phyloP scores from a whole-genome alignment of 116 monocot species.

The Iris pallida region DNA sequence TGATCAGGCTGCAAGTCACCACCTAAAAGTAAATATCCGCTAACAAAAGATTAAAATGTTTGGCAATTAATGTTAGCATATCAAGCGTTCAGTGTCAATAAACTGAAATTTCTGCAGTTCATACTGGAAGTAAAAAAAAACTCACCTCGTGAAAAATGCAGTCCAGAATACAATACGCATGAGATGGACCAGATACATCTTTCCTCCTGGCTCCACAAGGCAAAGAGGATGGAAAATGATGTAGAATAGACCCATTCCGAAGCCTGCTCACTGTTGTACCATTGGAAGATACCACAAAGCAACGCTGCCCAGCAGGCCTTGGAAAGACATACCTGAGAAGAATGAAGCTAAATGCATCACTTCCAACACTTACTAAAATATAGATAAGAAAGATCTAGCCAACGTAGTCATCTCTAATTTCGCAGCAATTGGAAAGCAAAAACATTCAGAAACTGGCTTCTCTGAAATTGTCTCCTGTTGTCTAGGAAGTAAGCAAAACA shows the following conservation, averaged over 20 bases:
- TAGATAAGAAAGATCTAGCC: no score
- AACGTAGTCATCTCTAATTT: no score
- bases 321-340: slow-evolving; percentile 77
- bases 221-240: slow-evolving; percentile 79
- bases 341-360: not conserved
- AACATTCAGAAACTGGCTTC: no score
- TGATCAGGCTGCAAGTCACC: slow-evolving; percentile 64
- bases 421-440: no score
- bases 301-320: slow-evolving; percentile 82
- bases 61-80: not conserved
- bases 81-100: no score
- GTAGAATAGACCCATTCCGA: slow-evolving; percentile 85
- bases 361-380: no score
- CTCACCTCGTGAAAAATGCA: slow-evolving; percentile 95
- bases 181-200: slow-evolving; percentile 57
- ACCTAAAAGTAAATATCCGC: not conserved
- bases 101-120: not conserved
- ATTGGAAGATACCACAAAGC: slow-evolving; percentile 90
- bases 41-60: slow-evolving; percentile 2
- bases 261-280: slow-evolving; percentile 81
- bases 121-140: not conserved
- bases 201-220: slow-evolving; percentile 78
- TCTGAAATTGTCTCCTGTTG: no score
- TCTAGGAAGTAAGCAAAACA: no score
- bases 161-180: slow-evolving; percentile 78